A percentile compares a stretch with the other conserved stretches of the same genome.
phyloP scores from a whole-genome alignment of 768 basidiomycete species.

The Harrya chromipes region DNA sequence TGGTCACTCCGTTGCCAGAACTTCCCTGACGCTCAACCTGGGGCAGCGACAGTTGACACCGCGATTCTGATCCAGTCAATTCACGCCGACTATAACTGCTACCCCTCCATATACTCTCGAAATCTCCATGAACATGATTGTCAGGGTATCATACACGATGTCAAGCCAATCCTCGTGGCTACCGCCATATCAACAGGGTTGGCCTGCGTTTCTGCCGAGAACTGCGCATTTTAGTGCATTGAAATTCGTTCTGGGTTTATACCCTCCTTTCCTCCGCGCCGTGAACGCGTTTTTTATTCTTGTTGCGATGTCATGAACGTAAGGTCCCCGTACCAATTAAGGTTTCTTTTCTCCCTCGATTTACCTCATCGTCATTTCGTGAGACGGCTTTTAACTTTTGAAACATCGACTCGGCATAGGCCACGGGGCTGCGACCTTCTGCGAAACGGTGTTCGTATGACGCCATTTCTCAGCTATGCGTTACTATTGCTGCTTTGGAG shows the following conservation, averaged over 20 bases:
- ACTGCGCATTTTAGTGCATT: constrained; percentile 17
- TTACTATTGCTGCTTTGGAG: background rate
- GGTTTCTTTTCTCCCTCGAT: constrained; percentile 8
- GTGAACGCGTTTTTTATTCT: constrained; percentile 7
- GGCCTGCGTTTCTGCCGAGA: constrained; percentile 16
- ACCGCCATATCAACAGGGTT: background rate
- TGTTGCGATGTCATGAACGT: constrained; percentile 23
- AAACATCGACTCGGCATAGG: background rate
- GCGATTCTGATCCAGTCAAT: background rate
- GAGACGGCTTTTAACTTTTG: background rate
- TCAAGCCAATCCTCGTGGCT: background rate
- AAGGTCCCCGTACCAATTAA: constrained; percentile 17
- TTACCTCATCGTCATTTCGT: constrained; percentile 11
- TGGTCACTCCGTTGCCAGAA: background rate
- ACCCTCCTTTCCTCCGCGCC: constrained; percentile 21
- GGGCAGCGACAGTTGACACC: background rate
- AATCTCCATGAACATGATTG: no score
- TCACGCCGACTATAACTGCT: no score
- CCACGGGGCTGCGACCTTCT: background rate
- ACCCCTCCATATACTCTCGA: no score
- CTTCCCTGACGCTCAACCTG: background rate
- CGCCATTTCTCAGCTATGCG: background rate
- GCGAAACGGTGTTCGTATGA: background rate
- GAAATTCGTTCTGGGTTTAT: constrained; percentile 8
- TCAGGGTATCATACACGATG: no score